phyloP scores from a whole-genome alignment of 495 filamentous ascomycete species.

The Astrothelium subdiscretum region DNA sequence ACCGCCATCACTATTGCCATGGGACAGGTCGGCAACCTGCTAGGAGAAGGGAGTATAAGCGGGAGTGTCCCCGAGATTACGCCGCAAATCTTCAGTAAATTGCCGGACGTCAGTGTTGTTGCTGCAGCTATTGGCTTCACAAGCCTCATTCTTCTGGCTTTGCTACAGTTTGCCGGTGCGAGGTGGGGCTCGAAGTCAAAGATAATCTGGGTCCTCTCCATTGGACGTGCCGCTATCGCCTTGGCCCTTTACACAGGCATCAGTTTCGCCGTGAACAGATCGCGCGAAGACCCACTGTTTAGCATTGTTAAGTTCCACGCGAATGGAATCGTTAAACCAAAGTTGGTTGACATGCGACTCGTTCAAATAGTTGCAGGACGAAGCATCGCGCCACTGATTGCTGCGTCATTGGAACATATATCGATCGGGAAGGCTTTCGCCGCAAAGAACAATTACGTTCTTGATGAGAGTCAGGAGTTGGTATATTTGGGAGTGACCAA shows the following conservation, averaged over 20 bases:
- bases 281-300: slow-evolving; percentile 28
- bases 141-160: slow-evolving; percentile 31
- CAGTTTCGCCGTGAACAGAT: slow-evolving; percentile 36
- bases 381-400: slow-evolving; percentile 36
- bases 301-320: slow-evolving; percentile 34
- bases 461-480: slow-evolving; percentile 39
- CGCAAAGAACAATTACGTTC: slow-evolving; percentile 35
- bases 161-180: slow-evolving; percentile 35
- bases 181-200: slow-evolving; percentile 36
- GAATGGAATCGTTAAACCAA: slow-evolving; percentile 31
- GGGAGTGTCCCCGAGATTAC: slow-evolving; percentile 31
- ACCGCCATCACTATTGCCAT: slow-evolving; percentile 39
- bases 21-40: slow-evolving; percentile 34
- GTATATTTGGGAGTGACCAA: slow-evolving; percentile 37
- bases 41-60: slow-evolving; percentile 33
- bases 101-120: slow-evolving; percentile 29
- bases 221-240: slow-evolving; percentile 35
- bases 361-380: slow-evolving; percentile 29
- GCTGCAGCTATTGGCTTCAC: slow-evolving; percentile 38
- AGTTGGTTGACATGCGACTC: slow-evolving; percentile 24
- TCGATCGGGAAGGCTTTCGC: slow-evolving; percentile 39
- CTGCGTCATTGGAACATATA: slow-evolving; percentile 36
- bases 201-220: slow-evolving; percentile 32
- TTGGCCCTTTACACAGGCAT: slow-evolving; percentile 37
- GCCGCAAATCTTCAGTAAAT: slow-evolving; percentile 33